Percentiles rank a stretch among this genome's conserved stretches.
phyloP scores from a whole-genome alignment of 1,139 yeast species.

The Taphrina deformans region DNA sequence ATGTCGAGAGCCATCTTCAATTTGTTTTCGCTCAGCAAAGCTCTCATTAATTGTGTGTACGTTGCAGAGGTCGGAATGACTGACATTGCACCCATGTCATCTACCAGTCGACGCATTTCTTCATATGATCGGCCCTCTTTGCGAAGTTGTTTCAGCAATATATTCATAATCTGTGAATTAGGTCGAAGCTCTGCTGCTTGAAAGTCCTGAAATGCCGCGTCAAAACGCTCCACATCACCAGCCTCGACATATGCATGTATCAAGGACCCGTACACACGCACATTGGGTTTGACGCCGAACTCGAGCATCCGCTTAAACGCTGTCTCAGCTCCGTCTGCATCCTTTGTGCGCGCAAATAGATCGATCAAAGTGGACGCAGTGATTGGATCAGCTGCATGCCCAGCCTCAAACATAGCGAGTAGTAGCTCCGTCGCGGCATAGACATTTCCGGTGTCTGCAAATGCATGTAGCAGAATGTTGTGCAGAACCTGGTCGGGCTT shows the following conservation, averaged over 20 bases:
- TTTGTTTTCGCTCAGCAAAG: constrained; percentile 4
- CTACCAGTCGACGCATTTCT: constrained; percentile 15
- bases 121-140: constrained; percentile 4
- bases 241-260: constrained; percentile 32
- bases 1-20: not conserved
- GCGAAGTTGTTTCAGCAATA: constrained; percentile 12
- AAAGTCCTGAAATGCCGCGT: not conserved
- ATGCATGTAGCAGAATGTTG: constrained; percentile 24
- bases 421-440: not conserved
- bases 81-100: constrained; percentile 6
- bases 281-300: constrained; percentile 16
- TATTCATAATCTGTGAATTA: constrained; percentile 19
- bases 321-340: constrained; percentile 18
- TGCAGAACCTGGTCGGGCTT: constrained; percentile 21
- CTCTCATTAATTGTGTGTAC: constrained; percentile 14
- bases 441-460: constrained; percentile 5
- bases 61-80: constrained; percentile 15
- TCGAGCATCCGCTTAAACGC: constrained; percentile 14
- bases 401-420: constrained; percentile 6
- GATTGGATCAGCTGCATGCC: not conserved
- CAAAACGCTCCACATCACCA: constrained; percentile 7
- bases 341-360: constrained; percentile 17
- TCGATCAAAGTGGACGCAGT: constrained; percentile 27
- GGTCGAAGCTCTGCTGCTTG: not conserved
- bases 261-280: constrained; percentile 10